Evolutionary conservation across 2,329 filamentous ascomycete genomes (phyloP), one percentile per base, ranked within the genome.

Genomic region (Paecilomyces sp.): DNA sequence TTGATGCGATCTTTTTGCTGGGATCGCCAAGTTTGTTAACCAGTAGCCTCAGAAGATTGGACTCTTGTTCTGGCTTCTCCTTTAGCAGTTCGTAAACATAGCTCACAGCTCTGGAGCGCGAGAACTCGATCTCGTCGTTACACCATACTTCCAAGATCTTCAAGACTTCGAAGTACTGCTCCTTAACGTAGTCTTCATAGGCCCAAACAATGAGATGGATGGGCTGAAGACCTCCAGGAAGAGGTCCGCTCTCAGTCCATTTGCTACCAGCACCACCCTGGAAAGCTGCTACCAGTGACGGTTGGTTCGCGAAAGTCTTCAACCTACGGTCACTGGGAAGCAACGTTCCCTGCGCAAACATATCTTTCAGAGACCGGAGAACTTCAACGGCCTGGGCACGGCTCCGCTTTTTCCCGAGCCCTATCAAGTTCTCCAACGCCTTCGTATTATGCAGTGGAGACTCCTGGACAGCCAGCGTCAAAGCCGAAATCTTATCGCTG

Each of bases 21-120:
- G 89, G 90, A 71, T 99, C 94, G 67, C 95, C 93, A 28, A 99
- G 85, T 76, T 99, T 99, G 80, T 97, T 97, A 66, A 99, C 91
- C 60, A 99, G 79, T 59, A 99, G 80, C 58, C 93, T 87, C 62
- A 99, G 80, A 63, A 99, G 79, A 72, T 99, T 99, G 58, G 93
- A 89, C 75, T 99, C 94, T 71, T 99, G 94, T 75, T 99, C 94
- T 0, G 94, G 93, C 77, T 96, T 99, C 73, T 96, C 92, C 73
- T 91, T 94, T 62, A 99, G 79, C 47, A 99, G 80, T 63, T 93
- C 92, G 71, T 88, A 97, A 41, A 97, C 88, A 68, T 96, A 96
- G 65, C 92, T 94, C 53, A 99, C 83, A 3, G 93, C 90, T 65
- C 91, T 87, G 55, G 88, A 89, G 62, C 95, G 88, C 50, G 95